Percentiles rank a stretch among this genome's conserved stretches.
Evolutionary conservation across 2,329 filamentous ascomycete genomes (phyloP).

Genomic region (Trichothecium sympodiale): DNA sequence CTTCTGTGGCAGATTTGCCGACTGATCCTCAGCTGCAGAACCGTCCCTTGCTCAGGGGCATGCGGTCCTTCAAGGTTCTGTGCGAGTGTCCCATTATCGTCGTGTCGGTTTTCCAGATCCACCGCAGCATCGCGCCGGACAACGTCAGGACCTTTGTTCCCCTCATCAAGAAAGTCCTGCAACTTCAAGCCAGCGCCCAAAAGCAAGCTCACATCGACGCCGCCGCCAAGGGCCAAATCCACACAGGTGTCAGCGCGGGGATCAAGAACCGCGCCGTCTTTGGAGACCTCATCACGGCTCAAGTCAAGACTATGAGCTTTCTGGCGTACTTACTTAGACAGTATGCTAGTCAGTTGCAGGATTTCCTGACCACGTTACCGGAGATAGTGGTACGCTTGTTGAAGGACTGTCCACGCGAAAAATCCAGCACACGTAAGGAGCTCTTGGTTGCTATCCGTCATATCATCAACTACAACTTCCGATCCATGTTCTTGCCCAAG

Average conservation of each 20-base stretch:
- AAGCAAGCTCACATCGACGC: conserved; percentile 85
- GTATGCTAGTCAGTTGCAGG: conserved; percentile 74
- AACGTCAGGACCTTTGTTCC: conserved; percentile 92
- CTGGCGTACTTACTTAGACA: conserved; percentile 84
- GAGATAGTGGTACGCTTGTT: conserved; percentile 83
- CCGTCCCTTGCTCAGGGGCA: conserved; percentile 76
- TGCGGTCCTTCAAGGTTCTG: conserved; percentile 98
- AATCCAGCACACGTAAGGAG: conserved; percentile 88
- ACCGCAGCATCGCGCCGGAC: conserved; percentile 63
- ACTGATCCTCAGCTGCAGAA: conserved; percentile 72
- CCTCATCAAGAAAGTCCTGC: conserved; percentile 80
- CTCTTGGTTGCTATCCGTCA: conserved; percentile 92
- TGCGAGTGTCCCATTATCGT: conserved; percentile 98
- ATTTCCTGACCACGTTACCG: conserved; percentile 78
- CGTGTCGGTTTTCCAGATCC: conserved; percentile 93
- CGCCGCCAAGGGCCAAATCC: conserved; percentile 65
- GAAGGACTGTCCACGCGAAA: conserved; percentile 89
- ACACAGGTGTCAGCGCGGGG: conserved; percentile 84
- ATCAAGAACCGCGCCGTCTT: conserved; percentile 93
- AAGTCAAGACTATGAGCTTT: conserved; percentile 99
- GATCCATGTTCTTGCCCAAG: conserved; percentile 86
- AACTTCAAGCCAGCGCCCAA: conserved; percentile 85
- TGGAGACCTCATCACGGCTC: conserved; percentile 93
- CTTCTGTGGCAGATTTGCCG: conserved; percentile 69
- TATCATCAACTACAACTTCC: conserved; percentile 98